Evolutionary conservation across 495 filamentous ascomycete species (phyloP), one percentile per base, ranked within the genome.

Genomic region (Cryomyces antarcticus): DNA sequence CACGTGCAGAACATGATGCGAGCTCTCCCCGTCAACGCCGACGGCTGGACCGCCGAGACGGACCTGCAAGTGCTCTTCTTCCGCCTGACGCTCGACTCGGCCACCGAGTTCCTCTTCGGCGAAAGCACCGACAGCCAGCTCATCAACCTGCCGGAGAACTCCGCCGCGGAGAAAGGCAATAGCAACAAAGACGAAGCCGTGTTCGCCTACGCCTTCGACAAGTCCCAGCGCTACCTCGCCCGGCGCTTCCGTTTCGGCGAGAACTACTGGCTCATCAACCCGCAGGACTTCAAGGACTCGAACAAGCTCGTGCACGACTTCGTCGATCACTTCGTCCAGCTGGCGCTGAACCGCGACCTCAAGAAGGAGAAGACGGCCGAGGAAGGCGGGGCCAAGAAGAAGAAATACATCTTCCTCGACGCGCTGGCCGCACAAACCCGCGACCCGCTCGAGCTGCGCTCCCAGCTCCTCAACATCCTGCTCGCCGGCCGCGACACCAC

Each of bases 41-140:
- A 49, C 38, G 60, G 51, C 45, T 66, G 47, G 59, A 63, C 50
- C n/a, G 51, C 59, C 36, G 64, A 69, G 2, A 64, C 85, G 17
- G 74, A 92, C 55, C 68, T 88, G 31, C 66, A 68, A 30, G 70
- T 76, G 6, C 62, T 87, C 13, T 77, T 88, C 57, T 87, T 82
- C 64, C 71, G 82, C 6, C 82, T 78, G 49, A 87, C 84, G 1
- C 64, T 95, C 7, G 86, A 95, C 56, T 64, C 77, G 2, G 75
- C 82, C 2, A 89, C 86, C 10, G 80, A 88, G 45, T 93, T 89
- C 54, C 62, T 95, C 31, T 69, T 93, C n/a, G 87, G 87, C 10
- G 62, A 76, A 39, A 73, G 75, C 41, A 73, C 82, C 10, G 68
- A 80, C 46, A 84, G 75, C 30, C 58, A 61, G 33, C 31, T 61